Evolutionary conservation across 352 stramenopile species (phyloP), one percentile per base, ranked within the genome.

Genomic region (Thraustotheca clavata): DNA sequence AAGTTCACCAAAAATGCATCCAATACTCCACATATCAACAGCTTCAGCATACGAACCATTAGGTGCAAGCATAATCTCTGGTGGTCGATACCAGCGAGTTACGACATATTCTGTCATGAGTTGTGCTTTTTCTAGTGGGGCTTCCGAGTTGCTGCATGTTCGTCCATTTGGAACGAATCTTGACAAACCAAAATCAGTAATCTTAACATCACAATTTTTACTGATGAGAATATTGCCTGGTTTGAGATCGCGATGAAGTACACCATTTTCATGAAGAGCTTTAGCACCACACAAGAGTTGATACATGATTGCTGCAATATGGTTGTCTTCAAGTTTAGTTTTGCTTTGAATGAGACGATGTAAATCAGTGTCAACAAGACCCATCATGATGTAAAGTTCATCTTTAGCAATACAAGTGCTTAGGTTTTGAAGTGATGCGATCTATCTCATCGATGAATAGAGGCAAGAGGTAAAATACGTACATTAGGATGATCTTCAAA

Each of bases 371-470:
- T 98, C 92, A 9, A 97, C 85, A 34, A 97, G 79, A 41, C 97
- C 87, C 91, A 98, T 98, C 69, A 96, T 95, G 65, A 98, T 89
- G 69, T 97, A 98, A 18, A 98, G 76, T 70, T 97, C 91, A 70
- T 98, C 90, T 47, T 96, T 88, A 29, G 83, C 80, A 14, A 80
- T 82, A 50, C 83, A 92, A 18, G 80, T 92, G 71, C 83, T 92
- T 55, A 92, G 65, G 67, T 88, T 90, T 49, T 90, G 76, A 34
- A 92, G 60, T 36, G 76, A 87, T 4, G 80, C 80, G 61, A 92
- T 92, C 77, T 86, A 62, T 55, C 24, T 41, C 20, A 49, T 48
- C 3, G 39, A 5, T 50, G n/a, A n/a, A 31, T 59, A 14, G 29
- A 39, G n/a, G 11, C 9, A 41, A 14, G 12, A 41, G 27, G 40